phyloP scores from a whole-genome alignment of 176 grass and related monocot species.

The Poa annua region DNA sequence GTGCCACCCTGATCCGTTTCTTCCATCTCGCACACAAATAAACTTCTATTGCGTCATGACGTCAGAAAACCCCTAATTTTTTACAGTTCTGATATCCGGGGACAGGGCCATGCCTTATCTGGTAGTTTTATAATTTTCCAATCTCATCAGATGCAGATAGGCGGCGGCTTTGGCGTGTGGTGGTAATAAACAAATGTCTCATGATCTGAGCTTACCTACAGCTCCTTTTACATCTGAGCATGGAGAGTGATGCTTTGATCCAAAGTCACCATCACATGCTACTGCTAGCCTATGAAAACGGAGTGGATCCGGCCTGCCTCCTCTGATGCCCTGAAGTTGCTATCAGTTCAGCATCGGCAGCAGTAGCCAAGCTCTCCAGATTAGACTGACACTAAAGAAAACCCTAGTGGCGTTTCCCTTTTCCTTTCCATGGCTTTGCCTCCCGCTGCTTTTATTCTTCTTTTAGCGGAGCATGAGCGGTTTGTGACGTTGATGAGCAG shows the following conservation, averaged over 20 bases:
- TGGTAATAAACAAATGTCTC: conserved; percentile 46
- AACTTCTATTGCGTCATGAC: conserved; percentile 28
- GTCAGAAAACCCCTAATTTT: conserved; percentile 11
- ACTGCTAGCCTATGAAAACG: conserved; percentile 11
- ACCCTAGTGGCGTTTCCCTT: not conserved
- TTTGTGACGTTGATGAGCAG: conserved; percentile 37
- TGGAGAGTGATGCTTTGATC: conserved; percentile 52
- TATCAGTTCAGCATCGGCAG: conserved; percentile 22
- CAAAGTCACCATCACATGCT: conserved; percentile 60
- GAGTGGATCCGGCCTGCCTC: conserved; percentile 22
- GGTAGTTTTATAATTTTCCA: conserved; percentile 28
- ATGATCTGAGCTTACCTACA: conserved; percentile 17
- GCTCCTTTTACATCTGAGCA: conserved; percentile 30
- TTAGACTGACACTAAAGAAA: conserved; percentile 40
- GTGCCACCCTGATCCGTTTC: conserved; percentile 11
- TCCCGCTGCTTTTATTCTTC: conserved; percentile 17
- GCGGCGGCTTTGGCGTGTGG: conserved; percentile 26
- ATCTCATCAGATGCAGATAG: conserved; percentile 47
- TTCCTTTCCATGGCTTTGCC: not conserved
- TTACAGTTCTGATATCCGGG: conserved; percentile 42
- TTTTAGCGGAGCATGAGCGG: conserved; percentile 38
- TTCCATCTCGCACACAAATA: not conserved
- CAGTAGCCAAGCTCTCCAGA: conserved; percentile 9
- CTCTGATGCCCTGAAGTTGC: conserved; percentile 26
- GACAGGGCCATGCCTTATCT: conserved; percentile 41